phyloP scores from a whole-genome alignment of 352 stramenopile genomes.

The Phytophthora citricola region DNA sequence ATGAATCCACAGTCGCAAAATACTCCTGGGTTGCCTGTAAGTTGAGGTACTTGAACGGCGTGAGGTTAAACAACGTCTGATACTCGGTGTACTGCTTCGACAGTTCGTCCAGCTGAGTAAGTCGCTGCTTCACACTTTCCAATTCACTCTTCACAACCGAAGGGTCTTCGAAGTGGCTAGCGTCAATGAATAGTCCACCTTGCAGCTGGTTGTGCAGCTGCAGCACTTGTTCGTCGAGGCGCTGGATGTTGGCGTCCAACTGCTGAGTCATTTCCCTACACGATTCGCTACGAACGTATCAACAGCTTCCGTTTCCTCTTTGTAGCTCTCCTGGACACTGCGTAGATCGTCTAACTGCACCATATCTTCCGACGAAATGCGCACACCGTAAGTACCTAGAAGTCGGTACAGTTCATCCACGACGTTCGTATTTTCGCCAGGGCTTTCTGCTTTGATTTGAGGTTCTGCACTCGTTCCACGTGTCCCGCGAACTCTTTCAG shows the following conservation, averaged over 20 bases:
- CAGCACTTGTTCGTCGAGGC: constrained; percentile 92
- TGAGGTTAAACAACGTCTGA: constrained; percentile 92
- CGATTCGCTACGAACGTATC: constrained; percentile 86
- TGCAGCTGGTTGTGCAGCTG: constrained; percentile 86
- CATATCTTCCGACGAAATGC: constrained; percentile 93
- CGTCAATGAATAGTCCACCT: constrained; percentile 89
- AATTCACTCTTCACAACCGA: constrained; percentile 81
- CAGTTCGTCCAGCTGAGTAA: constrained; percentile 89
- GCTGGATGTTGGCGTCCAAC: constrained; percentile 93
- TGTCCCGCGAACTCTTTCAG: constrained; percentile 93
- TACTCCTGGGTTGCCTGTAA: constrained; percentile 89
- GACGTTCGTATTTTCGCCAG: constrained; percentile 88
- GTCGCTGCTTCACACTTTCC: constrained; percentile 79
- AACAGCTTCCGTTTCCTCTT: constrained; percentile 88
- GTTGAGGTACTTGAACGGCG: constrained; percentile 91
- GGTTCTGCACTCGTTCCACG: constrained; percentile 78
- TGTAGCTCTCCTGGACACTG: constrained; percentile 87
- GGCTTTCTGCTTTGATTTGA: constrained; percentile 84
- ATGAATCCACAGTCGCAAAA: constrained; percentile 79
- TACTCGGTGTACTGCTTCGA: constrained; percentile 93
- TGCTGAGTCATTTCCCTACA: constrained; percentile 93
- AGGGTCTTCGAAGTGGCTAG: constrained; percentile 88
- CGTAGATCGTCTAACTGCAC: constrained; percentile 92
- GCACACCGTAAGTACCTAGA: constrained; percentile 91
- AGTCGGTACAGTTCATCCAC: constrained; percentile 95